Percentiles rank a stretch among this genome's conserved stretches.
Evolutionary conservation across 805 yeast genomes (phyloP).

Genomic region (Kluyveromyces dobzhanskii): DNA sequence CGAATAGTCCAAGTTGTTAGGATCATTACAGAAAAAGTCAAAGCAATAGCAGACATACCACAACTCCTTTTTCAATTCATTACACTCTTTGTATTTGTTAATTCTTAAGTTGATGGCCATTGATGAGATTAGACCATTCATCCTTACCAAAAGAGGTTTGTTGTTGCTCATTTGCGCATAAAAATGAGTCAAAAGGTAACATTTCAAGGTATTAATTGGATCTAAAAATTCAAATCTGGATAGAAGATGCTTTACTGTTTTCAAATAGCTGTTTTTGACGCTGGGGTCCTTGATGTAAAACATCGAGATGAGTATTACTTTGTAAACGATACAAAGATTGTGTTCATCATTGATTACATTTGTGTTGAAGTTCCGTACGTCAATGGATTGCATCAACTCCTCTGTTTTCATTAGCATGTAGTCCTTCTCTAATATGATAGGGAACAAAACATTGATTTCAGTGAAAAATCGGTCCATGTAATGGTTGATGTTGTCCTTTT

Average conservation of each 20-base stretch:
- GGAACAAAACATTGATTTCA: constrained; percentile 5
- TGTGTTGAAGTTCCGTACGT: constrained; percentile 4
- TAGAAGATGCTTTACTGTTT: constrained; percentile 4
- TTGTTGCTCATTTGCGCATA: constrained; percentile 5
- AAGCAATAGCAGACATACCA: constrained; percentile 6
- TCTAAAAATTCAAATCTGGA: constrained; percentile 6
- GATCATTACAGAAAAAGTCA: constrained; percentile 6
- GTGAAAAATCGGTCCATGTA: constrained; percentile 5
- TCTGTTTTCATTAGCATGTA: constrained; percentile 4
- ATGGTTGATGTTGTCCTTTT: background rate
- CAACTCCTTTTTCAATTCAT: constrained; percentile 4
- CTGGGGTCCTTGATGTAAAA: constrained; percentile 5
- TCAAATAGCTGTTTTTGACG: constrained; percentile 3
- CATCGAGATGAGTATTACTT: constrained; percentile 5
- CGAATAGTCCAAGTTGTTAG: constrained; percentile 3
- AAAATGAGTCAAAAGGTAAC: constrained; percentile 5
- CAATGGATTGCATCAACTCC: constrained; percentile 4
- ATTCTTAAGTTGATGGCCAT: constrained; percentile 5
- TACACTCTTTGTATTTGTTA: constrained; percentile 1
- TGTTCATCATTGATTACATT: constrained; percentile 5
- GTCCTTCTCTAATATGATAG: constrained; percentile 5
- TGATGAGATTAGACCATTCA: constrained; percentile 4
- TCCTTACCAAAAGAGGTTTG: constrained; percentile 4
- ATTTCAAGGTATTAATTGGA: constrained; percentile 6
- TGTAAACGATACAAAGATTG: constrained; percentile 6